Conservation (phyloP, 2,329 filamentous ascomycete genomes). For the Didymella exigua region DNA sequence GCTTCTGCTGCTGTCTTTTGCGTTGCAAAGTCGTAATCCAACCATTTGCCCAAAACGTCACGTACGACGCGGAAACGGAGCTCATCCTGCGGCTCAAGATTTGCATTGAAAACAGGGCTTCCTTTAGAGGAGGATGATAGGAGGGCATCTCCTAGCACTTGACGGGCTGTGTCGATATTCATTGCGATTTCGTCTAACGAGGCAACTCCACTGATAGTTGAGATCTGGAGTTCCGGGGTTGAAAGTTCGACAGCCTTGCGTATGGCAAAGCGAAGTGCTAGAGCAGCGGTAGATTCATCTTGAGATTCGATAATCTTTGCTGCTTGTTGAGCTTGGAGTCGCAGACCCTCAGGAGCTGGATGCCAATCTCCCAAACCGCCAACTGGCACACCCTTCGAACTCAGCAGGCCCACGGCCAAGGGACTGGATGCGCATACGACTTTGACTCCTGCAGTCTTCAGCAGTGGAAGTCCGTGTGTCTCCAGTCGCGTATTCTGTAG, state of each 20-base stretch:
- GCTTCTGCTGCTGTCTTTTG: neutral
- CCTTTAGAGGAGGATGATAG: neutral
- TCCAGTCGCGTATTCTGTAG: conserved; percentile 2
- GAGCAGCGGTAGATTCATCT: neutral
- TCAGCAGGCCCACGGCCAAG: neutral
- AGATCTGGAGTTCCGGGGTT: neutral
- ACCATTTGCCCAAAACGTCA: neutral
- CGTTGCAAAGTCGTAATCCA: neutral
- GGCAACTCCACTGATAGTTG: neutral
- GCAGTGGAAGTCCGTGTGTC: neutral
- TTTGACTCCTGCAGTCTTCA: neutral
- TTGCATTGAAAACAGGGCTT: neutral
- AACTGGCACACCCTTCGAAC: conserved; percentile 1
- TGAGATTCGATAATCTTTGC: neutral
- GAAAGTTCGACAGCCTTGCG: neutral
- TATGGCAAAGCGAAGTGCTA: conserved; percentile 2
- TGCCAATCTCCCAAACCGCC: conserved; percentile 3
- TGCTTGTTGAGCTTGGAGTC: neutral
- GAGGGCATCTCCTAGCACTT: neutral
- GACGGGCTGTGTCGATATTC: neutral
- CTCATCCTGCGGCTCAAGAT: neutral
- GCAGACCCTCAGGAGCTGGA: neutral
- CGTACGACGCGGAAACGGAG: neutral
- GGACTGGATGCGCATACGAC: conserved; percentile 1
- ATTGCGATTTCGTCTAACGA: neutral